A percentile compares a stretch with the other conserved stretches of the same genome.
These are phyloP conservation scores for Naganishia onofrii DNA, from an alignment of 768 basidiomycete genomes.

Conservation along the genomic window DNA sequence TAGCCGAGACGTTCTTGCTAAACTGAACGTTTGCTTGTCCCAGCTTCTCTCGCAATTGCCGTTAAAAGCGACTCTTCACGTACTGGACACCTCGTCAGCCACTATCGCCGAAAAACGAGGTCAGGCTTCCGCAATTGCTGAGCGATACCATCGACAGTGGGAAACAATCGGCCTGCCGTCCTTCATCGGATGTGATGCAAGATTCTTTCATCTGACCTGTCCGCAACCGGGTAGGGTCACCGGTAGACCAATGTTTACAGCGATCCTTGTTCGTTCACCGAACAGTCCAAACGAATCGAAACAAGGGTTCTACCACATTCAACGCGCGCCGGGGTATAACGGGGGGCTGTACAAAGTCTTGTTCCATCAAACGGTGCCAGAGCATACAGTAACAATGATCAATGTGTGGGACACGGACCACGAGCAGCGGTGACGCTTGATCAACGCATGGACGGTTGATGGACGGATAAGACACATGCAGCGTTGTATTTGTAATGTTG, in stretches of 20 bases:
- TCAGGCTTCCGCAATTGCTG: not conserved
- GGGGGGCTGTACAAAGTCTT: not conserved
- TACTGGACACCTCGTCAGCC: not conserved
- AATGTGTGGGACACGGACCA: not conserved
- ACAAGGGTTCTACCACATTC: not conserved
- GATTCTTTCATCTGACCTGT: not conserved
- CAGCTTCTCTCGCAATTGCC: not conserved
- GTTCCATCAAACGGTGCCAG: conserved; percentile 1
- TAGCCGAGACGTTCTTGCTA: not conserved
- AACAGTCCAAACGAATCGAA: not conserved
- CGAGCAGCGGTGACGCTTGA: not conserved
- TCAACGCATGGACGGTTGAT: no score
- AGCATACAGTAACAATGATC: not conserved
- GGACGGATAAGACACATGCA: no score
- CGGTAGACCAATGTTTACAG: not conserved
- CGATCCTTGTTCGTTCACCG: not conserved
- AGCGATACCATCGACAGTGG: not conserved
- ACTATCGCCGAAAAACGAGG: not conserved
- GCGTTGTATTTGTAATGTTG: no score
- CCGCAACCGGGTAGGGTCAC: not conserved
- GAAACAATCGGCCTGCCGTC: not conserved
- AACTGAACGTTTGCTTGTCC: not conserved
- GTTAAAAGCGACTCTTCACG: not conserved
- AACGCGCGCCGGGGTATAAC: not conserved
- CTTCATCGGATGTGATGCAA: not conserved